Percentiles rank a stretch among this genome's conserved stretches.
Conservation (phyloP, 2,329 filamentous ascomycete species). For the Pyrenophora seminiperda region DNA sequence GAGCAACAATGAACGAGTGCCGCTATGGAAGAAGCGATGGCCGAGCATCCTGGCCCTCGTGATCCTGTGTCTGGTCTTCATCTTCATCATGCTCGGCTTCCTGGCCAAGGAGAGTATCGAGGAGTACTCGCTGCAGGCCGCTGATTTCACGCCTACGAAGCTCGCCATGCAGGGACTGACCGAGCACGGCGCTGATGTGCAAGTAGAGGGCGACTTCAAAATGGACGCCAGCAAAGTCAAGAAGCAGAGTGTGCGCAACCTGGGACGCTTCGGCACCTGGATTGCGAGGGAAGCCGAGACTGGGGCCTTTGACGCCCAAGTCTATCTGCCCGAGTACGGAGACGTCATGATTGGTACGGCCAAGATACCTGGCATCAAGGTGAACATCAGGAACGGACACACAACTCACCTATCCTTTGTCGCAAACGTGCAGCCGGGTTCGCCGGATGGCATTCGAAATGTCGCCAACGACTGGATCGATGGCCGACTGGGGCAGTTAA, state of each 20-base stretch:
- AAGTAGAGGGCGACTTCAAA: slow-evolving; percentile 79
- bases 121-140: slow-evolving; percentile 83
- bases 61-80: slow-evolving; percentile 64
- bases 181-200: slow-evolving; percentile 73
- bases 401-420: slow-evolving; percentile 79
- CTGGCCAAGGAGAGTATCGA: slow-evolving; percentile 79
- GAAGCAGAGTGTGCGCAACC: slow-evolving; percentile 70
- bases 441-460: slow-evolving; percentile 74
- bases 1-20: slow-evolving; percentile 28
- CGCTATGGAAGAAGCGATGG: slow-evolving; percentile 64
- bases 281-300: slow-evolving; percentile 77
- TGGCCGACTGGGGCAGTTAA: slow-evolving; percentile 73
- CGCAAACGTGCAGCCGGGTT: slow-evolving; percentile 74
- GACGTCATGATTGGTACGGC: slow-evolving; percentile 79
- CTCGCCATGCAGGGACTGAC: slow-evolving; percentile 88
- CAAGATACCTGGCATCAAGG: slow-evolving; percentile 72
- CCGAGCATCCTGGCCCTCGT: slow-evolving; percentile 76
- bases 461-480: slow-evolving; percentile 89
- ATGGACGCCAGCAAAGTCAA: slow-evolving; percentile 79
- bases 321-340: slow-evolving; percentile 83
- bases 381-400: slow-evolving; percentile 78
- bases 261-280: slow-evolving; percentile 81
- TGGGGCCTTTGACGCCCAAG: slow-evolving; percentile 70
- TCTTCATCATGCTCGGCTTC: slow-evolving; percentile 82
- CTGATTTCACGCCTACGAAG: slow-evolving; percentile 80